phyloP scores from a whole-genome alignment of 2,329 filamentous ascomycete genomes.

The Ophiocordyceps robertsii region DNA sequence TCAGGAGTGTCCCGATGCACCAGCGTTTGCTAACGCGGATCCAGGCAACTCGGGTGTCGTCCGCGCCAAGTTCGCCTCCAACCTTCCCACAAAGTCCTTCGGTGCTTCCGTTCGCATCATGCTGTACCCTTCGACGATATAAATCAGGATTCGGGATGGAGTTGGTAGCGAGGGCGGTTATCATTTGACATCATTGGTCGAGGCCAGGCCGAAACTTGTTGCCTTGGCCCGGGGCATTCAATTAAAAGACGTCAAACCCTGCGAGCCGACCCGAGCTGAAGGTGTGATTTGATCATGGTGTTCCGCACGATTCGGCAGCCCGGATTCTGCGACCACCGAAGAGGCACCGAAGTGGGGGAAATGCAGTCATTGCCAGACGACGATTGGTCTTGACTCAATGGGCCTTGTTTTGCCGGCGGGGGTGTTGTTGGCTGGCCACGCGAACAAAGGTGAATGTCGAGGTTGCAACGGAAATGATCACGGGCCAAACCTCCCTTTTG shows the following conservation, averaged over 20 bases:
- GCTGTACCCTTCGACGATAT: conserved; percentile 97
- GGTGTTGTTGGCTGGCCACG: no score
- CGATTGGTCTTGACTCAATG: neutral
- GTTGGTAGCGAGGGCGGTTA: conserved; percentile 51
- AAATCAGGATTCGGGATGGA: conserved; percentile 46
- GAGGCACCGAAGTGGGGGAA: no score
- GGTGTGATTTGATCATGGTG: neutral
- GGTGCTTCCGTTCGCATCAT: conserved; percentile 92
- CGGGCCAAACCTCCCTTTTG: no score
- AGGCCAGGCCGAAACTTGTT: conserved; percentile 42
- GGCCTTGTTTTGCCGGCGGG: no score
- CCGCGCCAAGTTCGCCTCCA: conserved; percentile 91
- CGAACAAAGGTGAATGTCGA: no score
- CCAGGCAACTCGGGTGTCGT: conserved; percentile 94
- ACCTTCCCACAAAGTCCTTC: conserved; percentile 93
- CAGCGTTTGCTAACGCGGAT: neutral
- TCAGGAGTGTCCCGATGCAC: neutral
- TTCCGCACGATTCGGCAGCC: neutral
- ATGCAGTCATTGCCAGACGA: neutral
- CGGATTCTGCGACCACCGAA: neutral
- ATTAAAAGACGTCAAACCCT: conserved; percentile 35
- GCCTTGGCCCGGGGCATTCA: conserved; percentile 41
- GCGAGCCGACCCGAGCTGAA: conserved; percentile 14
- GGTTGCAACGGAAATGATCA: no score
- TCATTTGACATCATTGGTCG: conserved; percentile 46